Base-by-base conservation (phyloP, 2,329 filamentous ascomycete genomes). In the Diaporthe helianthi region DNA sequence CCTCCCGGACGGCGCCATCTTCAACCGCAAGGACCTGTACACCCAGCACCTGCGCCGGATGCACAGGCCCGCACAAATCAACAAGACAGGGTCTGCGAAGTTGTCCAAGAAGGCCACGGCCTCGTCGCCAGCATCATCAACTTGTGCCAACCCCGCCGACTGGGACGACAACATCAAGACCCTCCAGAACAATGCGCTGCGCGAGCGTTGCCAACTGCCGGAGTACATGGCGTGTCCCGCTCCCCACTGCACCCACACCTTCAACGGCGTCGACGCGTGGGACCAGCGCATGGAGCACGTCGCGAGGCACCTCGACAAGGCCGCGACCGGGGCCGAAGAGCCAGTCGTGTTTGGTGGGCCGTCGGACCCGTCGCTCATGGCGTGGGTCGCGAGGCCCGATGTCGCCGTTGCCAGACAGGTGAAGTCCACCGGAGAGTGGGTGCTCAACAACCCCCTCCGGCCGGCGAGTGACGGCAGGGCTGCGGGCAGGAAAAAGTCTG, bases 11-110 rank as follows among this genome's bases (percentile, higher is more conserved):
- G 90, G 85, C n/a, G 80, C 81, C 38, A 83, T 86, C 74, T 97
- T 97, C 83, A 97, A 97, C 80, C 91, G 94, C 75, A 97, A 97
- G 78, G 94, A 98, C 76, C 87, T 98, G 12, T 97, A 94, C 81
- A 93, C 91, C 0, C 93, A 97, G 76, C 95, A 98, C 76, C 85
- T 95, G 2, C 87, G 93, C 7, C 91, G 95, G 55, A 97, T 97
- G 93, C 94, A 98, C 77, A 83, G 87, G 0, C 86, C 87, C 0
- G 78, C 84, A 67, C 72, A 79, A 2, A 74, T 81, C 54, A 81
- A 80, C 69, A 81, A 75, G 72, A 76, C 17, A 49, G 47, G 36
- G 29, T 44, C 33, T 17, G 29, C 68, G n/a, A 68, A 64, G 36
- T 29, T 52, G 15, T 13, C 67, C 24, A 72, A 69, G 54, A 65